These are phyloP conservation scores for Protomyces inundatus DNA, from an alignment of 1,139 yeast species.

Conservation along the genomic window DNA sequence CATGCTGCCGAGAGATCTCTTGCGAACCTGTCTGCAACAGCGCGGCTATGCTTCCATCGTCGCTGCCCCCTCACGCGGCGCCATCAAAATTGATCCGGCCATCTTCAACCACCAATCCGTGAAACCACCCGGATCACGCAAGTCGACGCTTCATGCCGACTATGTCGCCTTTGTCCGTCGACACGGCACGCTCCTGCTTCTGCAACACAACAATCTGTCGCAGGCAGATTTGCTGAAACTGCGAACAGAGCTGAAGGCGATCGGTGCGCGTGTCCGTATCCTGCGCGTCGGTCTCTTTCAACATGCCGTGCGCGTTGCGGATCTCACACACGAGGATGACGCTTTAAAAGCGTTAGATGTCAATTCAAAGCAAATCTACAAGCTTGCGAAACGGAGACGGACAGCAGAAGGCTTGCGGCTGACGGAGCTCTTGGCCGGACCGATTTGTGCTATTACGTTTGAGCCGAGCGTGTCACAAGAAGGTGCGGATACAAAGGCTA, in stretches of 20 bases:
- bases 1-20: background rate
- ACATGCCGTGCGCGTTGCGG: constrained; percentile 19
- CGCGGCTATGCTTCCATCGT: background rate
- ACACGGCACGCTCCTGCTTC: constrained; percentile 10
- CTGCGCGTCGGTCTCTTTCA: constrained; percentile 15
- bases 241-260: constrained; percentile 9
- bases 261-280: constrained; percentile 7
- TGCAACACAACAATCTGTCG: constrained; percentile 23
- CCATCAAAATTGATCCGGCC: constrained; percentile 11
- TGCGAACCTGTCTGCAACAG: background rate
- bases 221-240: constrained; percentile 14
- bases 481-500: background rate
- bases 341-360: background rate
- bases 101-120: constrained; percentile 3
- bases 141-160: constrained; percentile 19
- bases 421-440: constrained; percentile 19
- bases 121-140: constrained; percentile 14
- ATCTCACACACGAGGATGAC: background rate
- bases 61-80: background rate
- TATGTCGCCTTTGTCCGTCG: constrained; percentile 11
- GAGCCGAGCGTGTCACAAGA: background rate
- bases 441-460: constrained; percentile 15
- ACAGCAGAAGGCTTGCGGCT: background rate
- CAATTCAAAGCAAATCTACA: constrained; percentile 3
- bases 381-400: background rate